Evolutionary conservation across 768 basidiomycete species (phyloP), one percentile per base, ranked within the genome.

Genomic region (Boletus rex-veris): DNA sequence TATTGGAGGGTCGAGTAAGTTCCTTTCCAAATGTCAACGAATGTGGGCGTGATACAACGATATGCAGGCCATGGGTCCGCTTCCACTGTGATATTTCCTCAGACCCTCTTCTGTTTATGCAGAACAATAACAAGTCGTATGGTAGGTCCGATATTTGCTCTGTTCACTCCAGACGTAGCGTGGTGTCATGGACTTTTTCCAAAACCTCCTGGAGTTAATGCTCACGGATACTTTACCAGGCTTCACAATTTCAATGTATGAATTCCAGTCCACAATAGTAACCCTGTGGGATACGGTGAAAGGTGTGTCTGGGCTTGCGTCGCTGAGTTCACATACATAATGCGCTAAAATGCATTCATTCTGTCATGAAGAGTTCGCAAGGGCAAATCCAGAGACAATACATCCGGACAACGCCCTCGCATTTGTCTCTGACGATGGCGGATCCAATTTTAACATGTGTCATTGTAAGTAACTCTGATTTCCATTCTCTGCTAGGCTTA

Each of bases 351-450:
- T 49, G 6, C 35, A 10, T 15, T 18, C 16, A 2, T 15, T 46
- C 7, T n/a, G 7, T 4, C 18, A 8, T n/a, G 5, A 42, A 53
- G 65, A 73, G 33, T 68, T 41, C 16, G 19, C 46, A 12, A 53
- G 21, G 24, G 7, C 53, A 38, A 65, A 84, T 63, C 84, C 85
- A 0, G 68, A 85, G 45, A 74, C 79, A 54, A 48, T 87, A 37
- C 58, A 79, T 19, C 69, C 74, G 42, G 71, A 79, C 40, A 88
- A 86, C 57, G 73, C 83, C 0, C 74, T 88, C 68, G 58, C 63
- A 2, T 89, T 84, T 72, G 55, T 89, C 45, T 87, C 85, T 15
- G 79, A 88, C 37, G 80, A 95, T 59, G 75, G 73, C 2, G 86
- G 86, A 5, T 66, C 73, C 35, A 75, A 71, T 4, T 88, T 87